phyloP scores from a whole-genome alignment of 2,329 filamentous ascomycete genomes.

The Berkeleyomyces rouxiae region DNA sequence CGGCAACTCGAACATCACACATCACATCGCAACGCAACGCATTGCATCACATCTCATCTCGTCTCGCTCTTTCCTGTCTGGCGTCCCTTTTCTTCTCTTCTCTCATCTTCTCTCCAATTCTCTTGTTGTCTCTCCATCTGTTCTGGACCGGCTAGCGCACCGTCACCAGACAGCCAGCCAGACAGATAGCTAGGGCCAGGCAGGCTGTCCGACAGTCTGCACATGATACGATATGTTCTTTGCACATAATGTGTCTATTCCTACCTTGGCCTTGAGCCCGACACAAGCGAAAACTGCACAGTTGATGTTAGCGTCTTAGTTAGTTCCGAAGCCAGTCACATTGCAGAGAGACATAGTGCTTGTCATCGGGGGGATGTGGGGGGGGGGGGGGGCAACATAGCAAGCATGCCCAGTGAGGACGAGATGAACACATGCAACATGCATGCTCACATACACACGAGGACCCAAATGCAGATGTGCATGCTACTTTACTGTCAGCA shows the following conservation, averaged over 20 bases:
- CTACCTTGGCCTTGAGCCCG: neutral
- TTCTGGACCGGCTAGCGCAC: neutral
- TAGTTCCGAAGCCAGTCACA: neutral
- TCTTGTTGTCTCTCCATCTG: neutral
- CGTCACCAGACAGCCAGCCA: neutral
- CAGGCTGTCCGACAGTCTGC: neutral
- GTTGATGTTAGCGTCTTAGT: neutral
- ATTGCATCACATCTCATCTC: neutral
- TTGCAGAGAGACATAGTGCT: neutral
- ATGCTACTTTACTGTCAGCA: neutral
- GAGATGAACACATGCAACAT: no score
- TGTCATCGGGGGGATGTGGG: neutral
- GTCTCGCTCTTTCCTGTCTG: neutral
- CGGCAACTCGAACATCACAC: neutral
- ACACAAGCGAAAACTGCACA: neutral
- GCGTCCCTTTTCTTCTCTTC: neutral
- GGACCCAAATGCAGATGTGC: no score
- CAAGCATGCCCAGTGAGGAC: no score
- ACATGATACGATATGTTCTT: neutral
- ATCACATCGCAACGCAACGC: neutral
- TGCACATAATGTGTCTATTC: neutral
- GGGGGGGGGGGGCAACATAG: neutral
- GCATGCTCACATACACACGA: no score
- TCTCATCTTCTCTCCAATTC: neutral
- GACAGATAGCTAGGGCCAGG: neutral